Percentiles rank a stretch among this genome's conserved stretches.
These are phyloP conservation scores for Piedraia hortae DNA, from an alignment of 2,329 filamentous ascomycete species.

Conservation along the genomic window DNA sequence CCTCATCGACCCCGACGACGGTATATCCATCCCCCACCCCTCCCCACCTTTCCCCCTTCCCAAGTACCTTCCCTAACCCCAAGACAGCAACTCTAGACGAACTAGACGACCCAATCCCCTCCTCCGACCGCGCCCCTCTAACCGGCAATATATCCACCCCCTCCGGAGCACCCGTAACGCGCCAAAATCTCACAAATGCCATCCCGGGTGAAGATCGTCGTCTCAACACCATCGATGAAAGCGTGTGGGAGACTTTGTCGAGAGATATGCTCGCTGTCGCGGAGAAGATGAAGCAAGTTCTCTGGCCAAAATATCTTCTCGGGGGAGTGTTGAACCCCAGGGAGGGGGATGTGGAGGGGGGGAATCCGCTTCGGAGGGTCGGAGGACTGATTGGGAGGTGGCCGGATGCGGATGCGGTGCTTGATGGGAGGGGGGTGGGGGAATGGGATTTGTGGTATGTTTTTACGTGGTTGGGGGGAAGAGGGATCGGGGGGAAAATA, in stretches of 20 bases:
- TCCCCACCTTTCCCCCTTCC: too few species aligned
- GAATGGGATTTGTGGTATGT: constrained; percentile 84
- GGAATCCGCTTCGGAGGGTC: constrained; percentile 7
- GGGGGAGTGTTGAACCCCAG: constrained; percentile 32
- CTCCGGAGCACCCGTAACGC: constrained; percentile 33
- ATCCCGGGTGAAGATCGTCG: constrained; percentile 83
- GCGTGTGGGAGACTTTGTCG: constrained; percentile 87
- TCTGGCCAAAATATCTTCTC: constrained; percentile 85
- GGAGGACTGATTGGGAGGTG: constrained; percentile 32
- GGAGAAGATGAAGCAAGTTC: constrained; percentile 93
- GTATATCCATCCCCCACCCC: constrained; percentile 8
- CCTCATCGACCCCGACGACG: constrained; percentile 26
- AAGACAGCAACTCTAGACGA: constrained; percentile 55
- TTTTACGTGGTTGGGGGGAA: constrained; percentile 1
- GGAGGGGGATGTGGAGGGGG: constrained; percentile 22
- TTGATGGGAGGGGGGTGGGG: constrained; percentile 43
- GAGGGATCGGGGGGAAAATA: too few species aligned
- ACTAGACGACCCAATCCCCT: constrained; percentile 62
- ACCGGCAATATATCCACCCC: constrained; percentile 42
- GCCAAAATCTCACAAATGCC: constrained; percentile 61
- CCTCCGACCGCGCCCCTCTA: constrained; percentile 49
- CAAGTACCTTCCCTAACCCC: neutral
- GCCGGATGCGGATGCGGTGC: constrained; percentile 38
- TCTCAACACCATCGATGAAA: constrained; percentile 86
- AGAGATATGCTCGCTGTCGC: constrained; percentile 79